Percentiles rank a stretch among this genome's conserved stretches.
Conservation (phyloP, 2,329 filamentous ascomycete genomes). For the Dothiorella sarmentorum region DNA sequence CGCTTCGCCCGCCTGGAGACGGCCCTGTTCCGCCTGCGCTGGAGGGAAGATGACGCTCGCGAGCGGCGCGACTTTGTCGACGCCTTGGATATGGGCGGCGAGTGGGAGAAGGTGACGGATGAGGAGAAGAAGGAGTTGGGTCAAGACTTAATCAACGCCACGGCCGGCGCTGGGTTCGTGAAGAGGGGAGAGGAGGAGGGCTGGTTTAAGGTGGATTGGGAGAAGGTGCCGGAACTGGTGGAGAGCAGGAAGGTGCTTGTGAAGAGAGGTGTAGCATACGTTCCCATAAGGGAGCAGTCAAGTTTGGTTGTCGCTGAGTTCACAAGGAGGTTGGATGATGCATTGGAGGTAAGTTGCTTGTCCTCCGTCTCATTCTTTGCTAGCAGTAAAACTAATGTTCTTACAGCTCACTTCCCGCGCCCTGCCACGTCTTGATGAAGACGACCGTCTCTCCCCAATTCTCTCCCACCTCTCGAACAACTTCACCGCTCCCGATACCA, state of each 20-base stretch:
- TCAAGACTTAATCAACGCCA: slow-evolving; percentile 57
- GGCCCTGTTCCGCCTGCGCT: slow-evolving; percentile 80
- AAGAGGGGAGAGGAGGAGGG: slow-evolving; percentile 65
- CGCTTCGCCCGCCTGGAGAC: slow-evolving; percentile 85
- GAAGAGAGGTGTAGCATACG: slow-evolving; percentile 80
- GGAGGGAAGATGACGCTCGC: slow-evolving; percentile 68
- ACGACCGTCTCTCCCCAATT: slow-evolving; percentile 79
- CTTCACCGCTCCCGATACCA: slow-evolving; percentile 86
- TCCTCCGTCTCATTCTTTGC: background rate
- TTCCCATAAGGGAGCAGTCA: slow-evolving; percentile 79
- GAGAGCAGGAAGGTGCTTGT: slow-evolving; percentile 75
- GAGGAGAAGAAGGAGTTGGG: slow-evolving; percentile 71
- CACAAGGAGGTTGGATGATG: slow-evolving; percentile 70
- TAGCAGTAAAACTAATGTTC: slow-evolving; percentile 11
- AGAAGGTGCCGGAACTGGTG: slow-evolving; percentile 83
- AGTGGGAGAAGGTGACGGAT: slow-evolving; percentile 79
- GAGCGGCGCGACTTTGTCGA: slow-evolving; percentile 77
- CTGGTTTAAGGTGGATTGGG: slow-evolving; percentile 98
- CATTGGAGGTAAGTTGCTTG: slow-evolving; percentile 66
- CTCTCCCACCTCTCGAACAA: slow-evolving; percentile 86
- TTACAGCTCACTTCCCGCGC: slow-evolving; percentile 78
- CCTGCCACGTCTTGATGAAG: slow-evolving; percentile 88
- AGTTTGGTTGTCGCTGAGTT: slow-evolving; percentile 91
- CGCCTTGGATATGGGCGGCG: slow-evolving; percentile 60
- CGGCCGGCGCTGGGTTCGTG: slow-evolving; percentile 37